phyloP scores from a whole-genome alignment of 148 eudicot genomes.

The Chenopodium album region DNA sequence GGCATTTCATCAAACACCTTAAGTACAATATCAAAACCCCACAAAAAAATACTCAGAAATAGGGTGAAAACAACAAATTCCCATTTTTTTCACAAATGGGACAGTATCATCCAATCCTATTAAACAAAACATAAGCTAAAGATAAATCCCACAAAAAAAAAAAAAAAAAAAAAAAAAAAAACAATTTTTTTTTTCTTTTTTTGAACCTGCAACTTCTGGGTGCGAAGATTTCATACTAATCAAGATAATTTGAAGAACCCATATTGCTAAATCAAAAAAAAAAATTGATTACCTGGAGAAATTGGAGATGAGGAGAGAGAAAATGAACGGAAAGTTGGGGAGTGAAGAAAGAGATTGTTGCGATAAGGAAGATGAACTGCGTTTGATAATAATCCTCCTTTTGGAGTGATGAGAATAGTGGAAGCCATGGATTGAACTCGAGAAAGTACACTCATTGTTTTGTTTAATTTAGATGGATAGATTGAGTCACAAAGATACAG shows the following conservation, averaged over 20 bases:
- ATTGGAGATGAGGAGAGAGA: conserved; percentile 13
- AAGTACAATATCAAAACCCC: background rate
- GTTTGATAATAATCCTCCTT: background rate
- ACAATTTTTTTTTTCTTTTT: too few relatives aligned
- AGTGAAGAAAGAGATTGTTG: background rate
- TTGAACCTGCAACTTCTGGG: background rate
- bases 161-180: too few relatives aligned
- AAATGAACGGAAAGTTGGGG: background rate
- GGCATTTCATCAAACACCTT: conserved; percentile 21
- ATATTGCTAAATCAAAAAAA: background rate
- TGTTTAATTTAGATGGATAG: background rate
- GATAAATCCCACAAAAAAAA: too few relatives aligned
- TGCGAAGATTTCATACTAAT: background rate
- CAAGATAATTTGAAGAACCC: background rate
- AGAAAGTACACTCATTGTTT: conserved; percentile 17
- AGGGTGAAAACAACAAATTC: background rate
- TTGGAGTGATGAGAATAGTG: conserved; percentile 17
- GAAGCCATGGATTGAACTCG: conserved; percentile 24
- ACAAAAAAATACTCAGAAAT: background rate
- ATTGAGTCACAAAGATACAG: background rate
- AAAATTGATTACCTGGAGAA: conserved; percentile 23
- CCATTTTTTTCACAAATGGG: background rate
- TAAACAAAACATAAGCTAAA: background rate
- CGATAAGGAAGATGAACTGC: background rate
- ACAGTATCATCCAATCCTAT: background rate